phyloP scores from a whole-genome alignment of 2,329 filamentous ascomycete species.

The Aspergillus novoparasiticus region DNA sequence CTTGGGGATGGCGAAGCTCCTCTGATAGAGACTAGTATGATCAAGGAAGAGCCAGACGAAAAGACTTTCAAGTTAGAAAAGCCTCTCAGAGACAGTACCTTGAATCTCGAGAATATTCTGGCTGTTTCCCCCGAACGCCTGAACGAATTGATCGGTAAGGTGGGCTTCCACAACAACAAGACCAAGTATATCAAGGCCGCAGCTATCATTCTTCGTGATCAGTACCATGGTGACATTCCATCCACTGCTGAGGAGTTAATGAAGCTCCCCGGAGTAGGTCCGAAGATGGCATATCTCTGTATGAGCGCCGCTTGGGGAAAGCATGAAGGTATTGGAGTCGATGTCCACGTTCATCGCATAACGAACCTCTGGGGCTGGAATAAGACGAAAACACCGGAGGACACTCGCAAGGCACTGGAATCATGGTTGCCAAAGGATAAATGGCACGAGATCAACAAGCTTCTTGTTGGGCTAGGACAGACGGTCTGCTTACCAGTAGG shows the following conservation, averaged over 20 bases:
- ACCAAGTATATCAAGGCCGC: constrained; percentile 78
- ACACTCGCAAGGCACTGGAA: constrained; percentile 74
- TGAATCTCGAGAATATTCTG: constrained; percentile 78
- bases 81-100: constrained; percentile 43
- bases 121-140: constrained; percentile 66
- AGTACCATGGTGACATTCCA: constrained; percentile 76
- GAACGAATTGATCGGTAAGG: constrained; percentile 77
- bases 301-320: constrained; percentile 74
- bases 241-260: constrained; percentile 74
- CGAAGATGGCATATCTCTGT: constrained; percentile 92
- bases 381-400: constrained; percentile 77
- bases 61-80: constrained; percentile 24
- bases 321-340: constrained; percentile 81
- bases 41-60: constrained; percentile 28
- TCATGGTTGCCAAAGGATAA: constrained; percentile 79
- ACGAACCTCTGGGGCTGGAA: constrained; percentile 95
- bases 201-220: constrained; percentile 71
- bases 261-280: constrained; percentile 81
- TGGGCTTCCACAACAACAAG: constrained; percentile 95
- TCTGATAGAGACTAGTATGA: constrained; percentile 1
- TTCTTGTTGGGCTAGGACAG: constrained; percentile 87
- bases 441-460: constrained; percentile 90
- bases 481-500: constrained; percentile 81
- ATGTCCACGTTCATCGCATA: constrained; percentile 93
- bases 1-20: constrained; percentile 50